Conservation (phyloP, 1,284 basidiomycete genomes). For the Blastosporella zonata region DNA sequence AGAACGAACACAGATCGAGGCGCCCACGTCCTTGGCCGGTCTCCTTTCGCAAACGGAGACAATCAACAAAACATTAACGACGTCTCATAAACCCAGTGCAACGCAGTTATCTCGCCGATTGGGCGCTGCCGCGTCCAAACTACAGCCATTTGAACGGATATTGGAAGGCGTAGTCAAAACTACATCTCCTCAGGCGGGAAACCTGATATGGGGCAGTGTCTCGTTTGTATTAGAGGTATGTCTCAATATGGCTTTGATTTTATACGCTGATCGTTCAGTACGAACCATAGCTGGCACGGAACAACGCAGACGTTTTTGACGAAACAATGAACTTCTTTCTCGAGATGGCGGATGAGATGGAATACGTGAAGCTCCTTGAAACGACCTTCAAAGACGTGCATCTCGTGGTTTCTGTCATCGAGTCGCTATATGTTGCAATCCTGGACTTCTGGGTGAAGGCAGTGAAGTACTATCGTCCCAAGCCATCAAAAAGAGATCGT, state of each 20-base stretch:
- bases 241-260: background rate
- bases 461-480: conserved; percentile 6
- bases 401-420: conserved; percentile 1
- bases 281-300: background rate
- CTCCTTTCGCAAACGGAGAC: background rate
- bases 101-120: background rate
- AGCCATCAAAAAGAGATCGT: conserved; percentile 1
- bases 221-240: background rate
- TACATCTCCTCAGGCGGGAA: background rate
- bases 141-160: background rate
- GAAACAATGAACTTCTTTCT: conserved; percentile 1
- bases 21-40: background rate
- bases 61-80: background rate
- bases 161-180: background rate
- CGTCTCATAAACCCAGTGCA: background rate
- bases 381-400: background rate
- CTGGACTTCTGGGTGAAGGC: conserved; percentile 9
- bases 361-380: background rate
- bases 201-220: conserved; percentile 2
- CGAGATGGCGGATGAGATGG: conserved; percentile 3
- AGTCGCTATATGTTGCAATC: conserved; percentile 1
- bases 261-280: background rate
- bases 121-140: background rate
- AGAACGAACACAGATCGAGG: background rate
- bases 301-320: background rate